Evolutionary conservation across 306 rosid species (phyloP), one percentile per base, ranked within the genome.

Genomic region (Vigna radiata): DNA sequence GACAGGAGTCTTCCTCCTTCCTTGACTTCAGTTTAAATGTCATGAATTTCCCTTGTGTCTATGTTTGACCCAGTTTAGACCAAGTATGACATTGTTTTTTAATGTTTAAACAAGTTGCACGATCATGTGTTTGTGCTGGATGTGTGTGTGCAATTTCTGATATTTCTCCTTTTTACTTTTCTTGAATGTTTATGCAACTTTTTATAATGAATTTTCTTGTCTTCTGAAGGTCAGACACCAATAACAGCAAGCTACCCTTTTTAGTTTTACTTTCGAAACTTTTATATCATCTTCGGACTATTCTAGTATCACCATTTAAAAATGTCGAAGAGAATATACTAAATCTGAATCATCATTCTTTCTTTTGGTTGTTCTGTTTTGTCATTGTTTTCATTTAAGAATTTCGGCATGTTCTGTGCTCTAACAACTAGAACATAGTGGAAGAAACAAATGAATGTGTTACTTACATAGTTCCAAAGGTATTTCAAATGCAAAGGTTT

Each of bases 1-100:
- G 37, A 18, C 18, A 46, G 66, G 83, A 11, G 8, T 4, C 0
- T 56, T 68, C n/a, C 78, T 77, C 21, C 78, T 77, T 62, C 72
- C 68, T 70, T 72, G 83, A 81, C 47, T 73, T 80, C 74, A 80
- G 74, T 72, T 44, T 64, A 25, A 68, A 44, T 84, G 27, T 60
- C 27, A 48, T 55, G 36, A 53, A 41, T 72, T 44, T 64, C 27
- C 33, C 48, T 53, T 63, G 1, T 16, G 14, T 15, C 14, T 1
- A 39, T 55, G 44, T 13, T 23, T 23, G n/a, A 14, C 18, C n/a
- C n/a, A 39, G 23, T 58, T 56, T 25, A 21, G 55, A 36, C 19
- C 33, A 63, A 52, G 36, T 21, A 41, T 17, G 33, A 27, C 36
- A 11, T 25, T 60, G 36, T 70, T 15, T 49, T 33, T 33, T 17